These are phyloP conservation scores for Isoetes engelmannii DNA, from an alignment of 83 land plant genomes.

Conservation along the genomic window DNA sequence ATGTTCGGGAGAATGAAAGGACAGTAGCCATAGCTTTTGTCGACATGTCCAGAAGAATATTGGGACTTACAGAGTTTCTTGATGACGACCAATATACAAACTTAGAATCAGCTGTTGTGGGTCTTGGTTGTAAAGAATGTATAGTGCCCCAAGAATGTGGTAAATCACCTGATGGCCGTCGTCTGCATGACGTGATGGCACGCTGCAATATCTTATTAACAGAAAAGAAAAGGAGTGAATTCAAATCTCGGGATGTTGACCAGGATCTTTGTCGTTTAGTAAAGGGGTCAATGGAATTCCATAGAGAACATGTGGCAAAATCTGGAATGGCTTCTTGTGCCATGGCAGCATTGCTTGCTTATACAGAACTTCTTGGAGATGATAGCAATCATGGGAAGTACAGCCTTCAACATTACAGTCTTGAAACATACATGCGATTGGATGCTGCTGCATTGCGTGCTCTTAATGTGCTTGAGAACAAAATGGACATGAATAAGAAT, in stretches of 20 bases:
- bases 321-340: slow-evolving; percentile 72
- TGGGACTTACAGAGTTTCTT: slow-evolving; percentile 83
- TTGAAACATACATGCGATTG: slow-evolving; percentile 77
- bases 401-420: slow-evolving; percentile 49
- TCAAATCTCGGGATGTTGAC: slow-evolving; percentile 71
- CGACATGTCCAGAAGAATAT: slow-evolving; percentile 59
- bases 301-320: slow-evolving; percentile 56
- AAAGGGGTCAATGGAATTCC: slow-evolving; percentile 81
- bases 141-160: slow-evolving; percentile 58
- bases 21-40: slow-evolving; percentile 68
- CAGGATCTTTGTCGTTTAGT: slow-evolving; percentile 78
- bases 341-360: slow-evolving; percentile 65
- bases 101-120: slow-evolving; percentile 75
- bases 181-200: slow-evolving; percentile 57
- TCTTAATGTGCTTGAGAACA: slow-evolving; percentile 78
- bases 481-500: slow-evolving; percentile 87
- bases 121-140: slow-evolving; percentile 93
- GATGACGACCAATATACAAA: slow-evolving; percentile 93
- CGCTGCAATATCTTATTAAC: slow-evolving; percentile 77
- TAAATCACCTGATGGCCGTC: slow-evolving; percentile 45
- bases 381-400: slow-evolving; percentile 80
- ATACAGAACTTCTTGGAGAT: slow-evolving; percentile 83
- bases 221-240: slow-evolving; percentile 77
- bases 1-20: slow-evolving; percentile 58
- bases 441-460: slow-evolving; percentile 96